These are phyloP conservation scores for Phalaenopsis equestris DNA, from an alignment of 106 monocot genomes.

Conservation along the genomic window DNA sequence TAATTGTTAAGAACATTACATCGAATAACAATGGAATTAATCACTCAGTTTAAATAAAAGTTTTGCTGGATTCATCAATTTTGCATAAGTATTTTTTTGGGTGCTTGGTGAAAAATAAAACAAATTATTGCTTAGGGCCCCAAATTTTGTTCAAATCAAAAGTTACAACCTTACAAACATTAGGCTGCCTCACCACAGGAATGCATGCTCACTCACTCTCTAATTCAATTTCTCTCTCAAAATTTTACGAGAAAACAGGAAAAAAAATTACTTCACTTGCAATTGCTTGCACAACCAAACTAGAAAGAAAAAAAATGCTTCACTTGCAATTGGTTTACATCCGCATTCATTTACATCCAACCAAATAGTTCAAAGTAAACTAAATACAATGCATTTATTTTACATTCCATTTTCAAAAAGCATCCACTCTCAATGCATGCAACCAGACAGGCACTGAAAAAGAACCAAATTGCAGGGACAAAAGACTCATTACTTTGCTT, in stretches of 20 bases:
- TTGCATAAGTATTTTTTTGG: too few species aligned
- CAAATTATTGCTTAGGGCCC: too few species aligned
- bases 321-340: too few species aligned
- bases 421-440: background rate
- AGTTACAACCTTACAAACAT: background rate
- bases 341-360: background rate
- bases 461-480: constrained; percentile 10
- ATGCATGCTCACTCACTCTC: background rate
- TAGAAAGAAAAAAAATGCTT: background rate
- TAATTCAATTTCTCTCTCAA: background rate
- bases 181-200: too few species aligned
- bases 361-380: background rate
- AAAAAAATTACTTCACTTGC: background rate
- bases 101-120: too few species aligned
- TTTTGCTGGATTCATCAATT: too few species aligned
- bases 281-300: background rate
- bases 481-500: constrained; percentile 21
- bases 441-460: background rate
- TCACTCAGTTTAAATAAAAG: too few species aligned
- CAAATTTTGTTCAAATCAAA: too few species aligned
- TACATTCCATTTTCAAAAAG: background rate
- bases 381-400: background rate
- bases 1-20: too few species aligned
- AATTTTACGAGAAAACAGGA: background rate
- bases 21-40: too few species aligned